A percentile compares a stretch with the other conserved stretches of the same genome.
These are phyloP conservation scores for Metschnikowia kunwiensis DNA, from an alignment of 805 yeast species.

Conservation along the genomic window DNA sequence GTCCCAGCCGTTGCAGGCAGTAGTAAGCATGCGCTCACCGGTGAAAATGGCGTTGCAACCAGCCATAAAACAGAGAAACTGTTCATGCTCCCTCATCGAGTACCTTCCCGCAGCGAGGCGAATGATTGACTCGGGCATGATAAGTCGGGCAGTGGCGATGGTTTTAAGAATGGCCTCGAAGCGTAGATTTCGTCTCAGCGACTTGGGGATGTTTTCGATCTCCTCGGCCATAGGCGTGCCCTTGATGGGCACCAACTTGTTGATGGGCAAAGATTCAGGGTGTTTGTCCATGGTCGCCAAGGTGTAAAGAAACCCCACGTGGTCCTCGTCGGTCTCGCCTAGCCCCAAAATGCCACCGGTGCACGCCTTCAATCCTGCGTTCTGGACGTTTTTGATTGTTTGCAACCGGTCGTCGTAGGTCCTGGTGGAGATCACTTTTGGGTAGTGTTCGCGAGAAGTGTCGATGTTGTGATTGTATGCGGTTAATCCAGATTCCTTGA, in stretches of 20 bases:
- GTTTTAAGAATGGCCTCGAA: constrained; percentile 65
- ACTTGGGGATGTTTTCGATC: constrained; percentile 33
- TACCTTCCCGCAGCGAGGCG: constrained; percentile 80
- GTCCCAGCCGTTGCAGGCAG: constrained; percentile 82
- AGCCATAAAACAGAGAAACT: constrained; percentile 68
- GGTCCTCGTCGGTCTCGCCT: constrained; percentile 73
- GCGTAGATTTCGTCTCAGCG: constrained; percentile 41
- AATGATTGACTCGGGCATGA: constrained; percentile 70
- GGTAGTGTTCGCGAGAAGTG: constrained; percentile 74
- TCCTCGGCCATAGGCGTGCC: constrained; percentile 75
- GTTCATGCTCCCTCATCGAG: constrained; percentile 76
- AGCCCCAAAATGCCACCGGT: constrained; percentile 79
- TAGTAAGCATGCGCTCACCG: constrained; percentile 77
- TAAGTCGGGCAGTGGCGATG: constrained; percentile 69
- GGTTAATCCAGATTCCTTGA: constrained; percentile 70
- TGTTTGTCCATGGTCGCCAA: constrained; percentile 66
- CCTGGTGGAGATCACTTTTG: constrained; percentile 68
- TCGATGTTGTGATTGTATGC: constrained; percentile 82
- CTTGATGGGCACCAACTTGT: constrained; percentile 70
- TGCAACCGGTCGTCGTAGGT: constrained; percentile 66
- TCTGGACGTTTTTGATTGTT: constrained; percentile 62
- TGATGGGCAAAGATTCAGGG: constrained; percentile 81
- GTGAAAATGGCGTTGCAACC: constrained; percentile 82
- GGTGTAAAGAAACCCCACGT: constrained; percentile 59
- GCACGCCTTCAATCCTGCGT: constrained; percentile 65